Evolutionary conservation across 345 rosid species (phyloP).

Genomic region (Passiflora organensis): DNA sequence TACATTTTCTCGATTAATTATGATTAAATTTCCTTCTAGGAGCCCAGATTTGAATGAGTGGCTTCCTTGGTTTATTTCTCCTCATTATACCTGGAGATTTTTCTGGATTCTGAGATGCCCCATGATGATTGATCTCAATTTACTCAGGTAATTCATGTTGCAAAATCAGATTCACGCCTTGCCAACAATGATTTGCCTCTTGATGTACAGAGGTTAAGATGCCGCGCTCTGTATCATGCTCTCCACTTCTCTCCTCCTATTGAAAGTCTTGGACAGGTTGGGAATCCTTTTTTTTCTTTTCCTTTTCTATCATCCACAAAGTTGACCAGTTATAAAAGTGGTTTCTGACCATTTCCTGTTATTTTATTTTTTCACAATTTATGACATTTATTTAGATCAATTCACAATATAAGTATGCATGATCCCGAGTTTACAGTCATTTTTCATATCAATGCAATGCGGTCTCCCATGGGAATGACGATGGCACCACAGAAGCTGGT

Average conservation of each 20-base stretch:
- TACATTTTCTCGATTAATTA: too few species aligned
- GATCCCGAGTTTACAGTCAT: slow-evolving; percentile 15
- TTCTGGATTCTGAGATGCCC: not conserved
- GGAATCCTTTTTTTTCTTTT: slow-evolving; percentile 13
- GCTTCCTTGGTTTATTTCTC: not conserved
- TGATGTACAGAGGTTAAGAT: slow-evolving; percentile 82
- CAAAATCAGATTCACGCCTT: slow-evolving; percentile 92
- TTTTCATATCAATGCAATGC: slow-evolving; percentile 55
- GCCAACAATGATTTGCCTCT: slow-evolving; percentile 85
- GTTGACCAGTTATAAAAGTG: not conserved
- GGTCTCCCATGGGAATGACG: slow-evolving; percentile 90
- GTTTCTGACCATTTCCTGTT: not conserved
- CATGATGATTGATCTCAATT: slow-evolving; percentile 7
- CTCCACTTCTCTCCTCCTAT: slow-evolving; percentile 74
- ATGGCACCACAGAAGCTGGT: slow-evolving; percentile 94
- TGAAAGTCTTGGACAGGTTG: slow-evolving; percentile 80
- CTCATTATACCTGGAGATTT: slow-evolving; percentile 1
- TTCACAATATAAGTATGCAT: slow-evolving; percentile 12
- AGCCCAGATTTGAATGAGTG: not conserved
- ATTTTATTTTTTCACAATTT: not conserved
- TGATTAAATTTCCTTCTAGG: too few species aligned
- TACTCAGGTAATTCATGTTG: slow-evolving; percentile 78
- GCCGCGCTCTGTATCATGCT: slow-evolving; percentile 73
- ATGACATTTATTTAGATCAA: not conserved
- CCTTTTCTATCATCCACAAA: not conserved